Conservation (phyloP, 1,139 yeast species). For the Yarrowia galli region DNA sequence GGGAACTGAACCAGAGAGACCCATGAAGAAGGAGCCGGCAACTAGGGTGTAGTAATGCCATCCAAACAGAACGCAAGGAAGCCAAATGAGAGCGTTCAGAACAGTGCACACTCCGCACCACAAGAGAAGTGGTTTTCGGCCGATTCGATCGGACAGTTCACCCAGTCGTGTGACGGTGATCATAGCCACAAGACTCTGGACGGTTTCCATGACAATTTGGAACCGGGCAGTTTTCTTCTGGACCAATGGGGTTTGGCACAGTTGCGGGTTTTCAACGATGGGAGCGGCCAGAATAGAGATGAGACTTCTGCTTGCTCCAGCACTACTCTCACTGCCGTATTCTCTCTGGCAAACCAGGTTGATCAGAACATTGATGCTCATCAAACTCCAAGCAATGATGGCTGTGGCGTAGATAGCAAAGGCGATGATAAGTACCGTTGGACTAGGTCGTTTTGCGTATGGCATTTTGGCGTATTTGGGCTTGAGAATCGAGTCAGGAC, state of each 20-base stretch:
- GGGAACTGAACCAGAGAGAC: constrained; percentile 63
- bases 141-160: constrained; percentile 58
- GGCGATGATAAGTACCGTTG: constrained; percentile 13
- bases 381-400: constrained; percentile 28
- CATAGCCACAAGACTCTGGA: constrained; percentile 20
- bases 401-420: constrained; percentile 37
- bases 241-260: constrained; percentile 28
- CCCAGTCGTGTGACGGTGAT: constrained; percentile 30
- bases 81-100: constrained; percentile 44
- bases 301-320: background rate
- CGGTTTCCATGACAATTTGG: constrained; percentile 35
- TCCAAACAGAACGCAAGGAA: constrained; percentile 46
- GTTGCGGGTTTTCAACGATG: constrained; percentile 9
- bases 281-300: constrained; percentile 14
- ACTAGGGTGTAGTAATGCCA: constrained; percentile 52
- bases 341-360: constrained; percentile 24
- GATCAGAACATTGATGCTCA: constrained; percentile 21
- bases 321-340: constrained; percentile 14
- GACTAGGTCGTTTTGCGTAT: constrained; percentile 6
- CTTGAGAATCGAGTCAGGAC: constrained; percentile 29
- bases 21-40: constrained; percentile 54
- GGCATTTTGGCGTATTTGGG: constrained; percentile 35
- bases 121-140: constrained; percentile 61
- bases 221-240: constrained; percentile 24
- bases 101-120: constrained; percentile 49